phyloP scores from a whole-genome alignment of 2,329 filamentous ascomycete genomes.

The Aspergillus jensenii region DNA sequence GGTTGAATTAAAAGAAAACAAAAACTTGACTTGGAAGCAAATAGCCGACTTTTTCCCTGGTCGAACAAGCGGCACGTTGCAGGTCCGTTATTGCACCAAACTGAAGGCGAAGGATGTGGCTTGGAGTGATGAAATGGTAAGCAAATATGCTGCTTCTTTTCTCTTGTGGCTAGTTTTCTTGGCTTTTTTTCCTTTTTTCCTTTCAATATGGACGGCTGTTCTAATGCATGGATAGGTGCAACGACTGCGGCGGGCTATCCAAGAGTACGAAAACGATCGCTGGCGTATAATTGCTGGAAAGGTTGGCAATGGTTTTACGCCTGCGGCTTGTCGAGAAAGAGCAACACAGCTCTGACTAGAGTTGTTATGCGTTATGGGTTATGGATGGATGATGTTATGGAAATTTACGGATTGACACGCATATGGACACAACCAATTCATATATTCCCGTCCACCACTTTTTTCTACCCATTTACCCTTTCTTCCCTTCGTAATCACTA shows the following conservation, averaged over 20 bases:
- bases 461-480: background rate
- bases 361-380: background rate
- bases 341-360: constrained; percentile 47
- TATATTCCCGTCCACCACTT: background rate
- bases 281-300: constrained; percentile 92
- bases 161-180: background rate
- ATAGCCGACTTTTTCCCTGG: constrained; percentile 96
- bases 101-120: constrained; percentile 89
- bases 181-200: background rate
- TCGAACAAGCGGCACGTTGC: constrained; percentile 82
- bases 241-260: constrained; percentile 39
- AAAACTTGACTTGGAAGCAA: constrained; percentile 94
- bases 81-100: constrained; percentile 94
- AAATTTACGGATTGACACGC: constrained; percentile 11
- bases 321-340: constrained; percentile 81
- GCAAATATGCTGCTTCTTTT: constrained; percentile 5
- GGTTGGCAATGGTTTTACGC: constrained; percentile 85
- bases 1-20: constrained; percentile 90
- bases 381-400: constrained; percentile 7
- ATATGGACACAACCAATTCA: background rate
- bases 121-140: constrained; percentile 91
- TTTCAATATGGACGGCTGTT: background rate
- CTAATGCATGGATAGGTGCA: constrained; percentile 31
- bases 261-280: constrained; percentile 62
- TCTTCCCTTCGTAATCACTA: background rate